Percentiles rank a stretch among this genome's conserved stretches.
phyloP scores from a whole-genome alignment of 495 filamentous ascomycete genomes.

The Letharia lupina region DNA sequence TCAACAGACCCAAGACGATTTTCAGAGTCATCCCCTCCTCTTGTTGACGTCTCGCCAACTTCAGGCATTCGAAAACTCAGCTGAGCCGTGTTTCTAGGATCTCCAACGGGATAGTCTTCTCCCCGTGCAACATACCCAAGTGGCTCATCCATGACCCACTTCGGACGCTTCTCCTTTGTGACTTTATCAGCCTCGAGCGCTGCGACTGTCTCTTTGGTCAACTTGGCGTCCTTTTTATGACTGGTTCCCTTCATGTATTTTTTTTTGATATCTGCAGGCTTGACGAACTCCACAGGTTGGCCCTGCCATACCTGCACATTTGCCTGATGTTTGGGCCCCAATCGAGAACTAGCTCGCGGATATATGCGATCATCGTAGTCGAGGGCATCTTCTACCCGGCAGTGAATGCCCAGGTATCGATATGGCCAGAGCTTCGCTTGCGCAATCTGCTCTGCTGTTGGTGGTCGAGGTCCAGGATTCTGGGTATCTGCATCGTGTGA shows the following conservation, averaged over 20 bases:
- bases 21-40: conserved; percentile 41
- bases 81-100: conserved; percentile 47
- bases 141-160: conserved; percentile 90
- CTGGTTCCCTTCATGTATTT: conserved; percentile 52
- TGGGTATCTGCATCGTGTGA: conserved; percentile 46
- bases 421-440: conserved; percentile 94
- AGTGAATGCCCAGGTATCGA: conserved; percentile 92
- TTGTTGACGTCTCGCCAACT: conserved; percentile 32
- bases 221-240: conserved; percentile 61
- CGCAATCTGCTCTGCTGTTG: conserved; percentile 82
- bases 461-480: conserved; percentile 50
- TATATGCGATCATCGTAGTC: conserved; percentile 98
- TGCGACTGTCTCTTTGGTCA: conserved; percentile 69
- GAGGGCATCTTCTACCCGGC: conserved; percentile 88
- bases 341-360: conserved; percentile 83
- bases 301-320: conserved; percentile 78
- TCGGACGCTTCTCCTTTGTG: conserved; percentile 70
- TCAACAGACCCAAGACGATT: conserved; percentile 32
- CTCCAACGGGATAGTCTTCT: conserved; percentile 57
- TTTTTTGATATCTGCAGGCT: conserved; percentile 77
- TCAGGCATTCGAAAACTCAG: conserved; percentile 47
- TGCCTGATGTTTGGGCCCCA: conserved; percentile 89
- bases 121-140: conserved; percentile 75
- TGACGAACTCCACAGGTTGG: conserved; percentile 77
- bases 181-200: conserved; percentile 72